Conservation (phyloP, 768 basidiomycete genomes). For the Xerocomellus dryophilus region DNA sequence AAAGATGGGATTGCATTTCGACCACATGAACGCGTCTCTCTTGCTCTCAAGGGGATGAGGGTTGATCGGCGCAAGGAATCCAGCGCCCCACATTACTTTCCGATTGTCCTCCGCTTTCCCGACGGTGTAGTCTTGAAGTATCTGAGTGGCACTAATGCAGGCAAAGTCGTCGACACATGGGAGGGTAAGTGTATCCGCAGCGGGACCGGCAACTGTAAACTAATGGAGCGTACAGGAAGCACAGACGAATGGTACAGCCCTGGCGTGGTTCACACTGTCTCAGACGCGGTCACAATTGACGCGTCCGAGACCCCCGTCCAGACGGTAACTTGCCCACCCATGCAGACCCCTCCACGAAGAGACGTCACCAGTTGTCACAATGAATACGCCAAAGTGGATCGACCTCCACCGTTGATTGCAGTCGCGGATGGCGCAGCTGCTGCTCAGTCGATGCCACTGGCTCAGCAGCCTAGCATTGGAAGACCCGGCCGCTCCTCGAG, state of each 20-base stretch:
- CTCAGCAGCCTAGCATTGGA: not conserved
- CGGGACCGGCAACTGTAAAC: not conserved
- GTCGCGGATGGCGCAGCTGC: not conserved
- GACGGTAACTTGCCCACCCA: not conserved
- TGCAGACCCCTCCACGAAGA: not conserved
- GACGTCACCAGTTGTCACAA: not conserved
- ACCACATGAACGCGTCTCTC: conserved; percentile 40
- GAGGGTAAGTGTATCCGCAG: conserved; percentile 28
- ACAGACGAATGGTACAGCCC: conserved; percentile 29
- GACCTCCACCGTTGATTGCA: not conserved
- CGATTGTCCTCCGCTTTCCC: conserved; percentile 41
- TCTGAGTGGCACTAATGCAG: conserved; percentile 26
- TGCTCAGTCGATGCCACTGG: not conserved
- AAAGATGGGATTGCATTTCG: conserved; percentile 36
- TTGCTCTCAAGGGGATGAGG: conserved; percentile 46
- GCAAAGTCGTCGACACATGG: conserved; percentile 41
- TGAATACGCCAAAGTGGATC: not conserved
- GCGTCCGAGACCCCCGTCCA: not conserved
- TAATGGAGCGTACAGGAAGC: conserved; percentile 10
- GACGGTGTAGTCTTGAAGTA: conserved; percentile 44
- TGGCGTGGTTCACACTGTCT: conserved; percentile 9
- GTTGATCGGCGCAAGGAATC: conserved; percentile 30
- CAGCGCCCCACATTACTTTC: conserved; percentile 34
- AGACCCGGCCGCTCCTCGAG: not conserved
- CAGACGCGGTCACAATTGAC: conserved; percentile 10